phyloP scores from a whole-genome alignment of 2,329 filamentous ascomycete genomes.

The Metarhizium guizhouense region DNA sequence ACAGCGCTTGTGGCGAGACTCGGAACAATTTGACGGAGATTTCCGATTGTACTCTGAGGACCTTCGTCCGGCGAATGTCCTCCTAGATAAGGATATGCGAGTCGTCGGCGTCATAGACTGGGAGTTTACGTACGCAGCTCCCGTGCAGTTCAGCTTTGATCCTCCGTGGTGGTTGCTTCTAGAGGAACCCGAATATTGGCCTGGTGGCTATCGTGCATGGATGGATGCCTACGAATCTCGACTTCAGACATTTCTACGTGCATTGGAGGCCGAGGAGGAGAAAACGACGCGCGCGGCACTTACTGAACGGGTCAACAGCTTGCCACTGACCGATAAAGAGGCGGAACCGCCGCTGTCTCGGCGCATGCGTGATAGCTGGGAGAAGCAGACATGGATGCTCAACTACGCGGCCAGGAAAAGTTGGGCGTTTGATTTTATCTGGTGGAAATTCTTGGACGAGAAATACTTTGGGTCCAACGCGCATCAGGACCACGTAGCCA shows the following conservation, averaged over 20 bases:
- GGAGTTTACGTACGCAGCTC: conserved; percentile 26
- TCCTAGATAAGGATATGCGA: conserved; percentile 18
- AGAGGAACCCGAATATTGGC: conserved; percentile 21
- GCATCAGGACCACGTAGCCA: conserved; percentile 8
- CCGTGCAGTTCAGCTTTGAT: not conserved
- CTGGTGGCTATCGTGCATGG: conserved; percentile 20
- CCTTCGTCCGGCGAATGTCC: conserved; percentile 22
- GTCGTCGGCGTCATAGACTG: conserved; percentile 30
- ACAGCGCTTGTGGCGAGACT: conserved; percentile 4
- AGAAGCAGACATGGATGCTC: conserved; percentile 21
- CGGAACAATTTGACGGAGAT: not conserved
- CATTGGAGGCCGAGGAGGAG: conserved; percentile 22
- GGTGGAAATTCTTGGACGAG: conserved; percentile 25
- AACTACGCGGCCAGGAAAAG: conserved; percentile 26
- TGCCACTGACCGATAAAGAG: no score
- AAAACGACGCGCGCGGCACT: conserved; percentile 4
- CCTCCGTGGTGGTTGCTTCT: conserved; percentile 29
- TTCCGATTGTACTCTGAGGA: conserved; percentile 16
- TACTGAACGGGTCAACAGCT: not conserved
- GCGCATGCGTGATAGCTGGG: conserved; percentile 27
- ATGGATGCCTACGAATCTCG: conserved; percentile 5
- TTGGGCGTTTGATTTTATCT: conserved; percentile 28
- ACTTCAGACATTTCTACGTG: conserved; percentile 24
- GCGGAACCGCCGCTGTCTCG: no score
- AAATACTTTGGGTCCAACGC: conserved; percentile 19